Evolutionary conservation across 2,329 filamentous ascomycete genomes (phyloP).

Genomic region (Diplocarpon rosae): DNA sequence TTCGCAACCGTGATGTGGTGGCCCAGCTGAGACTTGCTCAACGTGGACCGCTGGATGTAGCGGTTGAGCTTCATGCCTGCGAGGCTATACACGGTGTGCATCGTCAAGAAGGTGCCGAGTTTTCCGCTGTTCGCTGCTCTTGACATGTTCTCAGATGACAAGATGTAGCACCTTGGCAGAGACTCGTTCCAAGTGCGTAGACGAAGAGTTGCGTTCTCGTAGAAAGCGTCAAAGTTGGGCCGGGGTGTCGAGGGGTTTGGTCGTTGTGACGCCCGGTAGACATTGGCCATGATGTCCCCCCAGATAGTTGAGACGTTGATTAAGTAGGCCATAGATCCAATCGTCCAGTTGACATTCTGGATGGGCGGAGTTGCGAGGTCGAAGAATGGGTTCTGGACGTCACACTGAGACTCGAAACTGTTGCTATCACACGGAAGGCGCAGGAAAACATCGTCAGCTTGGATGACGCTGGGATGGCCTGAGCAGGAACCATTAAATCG

Average conservation of each 20-base stretch:
- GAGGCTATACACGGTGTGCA: slow-evolving; percentile 57
- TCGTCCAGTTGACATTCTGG: slow-evolving; percentile 28
- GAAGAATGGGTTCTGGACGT: slow-evolving; percentile 49
- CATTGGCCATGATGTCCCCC: slow-evolving; percentile 51
- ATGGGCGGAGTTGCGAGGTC: slow-evolving; percentile 36
- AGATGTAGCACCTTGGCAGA: slow-evolving; percentile 44
- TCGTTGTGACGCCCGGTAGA: slow-evolving; percentile 37
- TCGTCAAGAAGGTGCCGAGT: slow-evolving; percentile 47
- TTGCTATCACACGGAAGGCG: slow-evolving; percentile 51
- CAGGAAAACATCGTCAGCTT: slow-evolving; percentile 54
- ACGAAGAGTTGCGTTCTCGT: slow-evolving; percentile 38
- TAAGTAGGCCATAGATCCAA: slow-evolving; percentile 42
- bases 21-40: slow-evolving; percentile 32
- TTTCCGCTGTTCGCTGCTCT: slow-evolving; percentile 41
- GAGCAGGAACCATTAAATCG: slow-evolving; percentile 50
- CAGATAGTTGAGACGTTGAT: slow-evolving; percentile 54
- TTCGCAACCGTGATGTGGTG: slow-evolving; percentile 38
- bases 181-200: slow-evolving; percentile 47
- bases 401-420: slow-evolving; percentile 49
- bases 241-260: slow-evolving; percentile 13
- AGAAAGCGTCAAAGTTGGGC: slow-evolving; percentile 35
- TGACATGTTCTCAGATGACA: slow-evolving; percentile 46
- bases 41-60: slow-evolving; percentile 36
- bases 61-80: slow-evolving; percentile 55
- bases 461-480: slow-evolving; percentile 42